Conservation (phyloP, 2,329 filamentous ascomycete genomes). For the Alternaria sp. region DNA sequence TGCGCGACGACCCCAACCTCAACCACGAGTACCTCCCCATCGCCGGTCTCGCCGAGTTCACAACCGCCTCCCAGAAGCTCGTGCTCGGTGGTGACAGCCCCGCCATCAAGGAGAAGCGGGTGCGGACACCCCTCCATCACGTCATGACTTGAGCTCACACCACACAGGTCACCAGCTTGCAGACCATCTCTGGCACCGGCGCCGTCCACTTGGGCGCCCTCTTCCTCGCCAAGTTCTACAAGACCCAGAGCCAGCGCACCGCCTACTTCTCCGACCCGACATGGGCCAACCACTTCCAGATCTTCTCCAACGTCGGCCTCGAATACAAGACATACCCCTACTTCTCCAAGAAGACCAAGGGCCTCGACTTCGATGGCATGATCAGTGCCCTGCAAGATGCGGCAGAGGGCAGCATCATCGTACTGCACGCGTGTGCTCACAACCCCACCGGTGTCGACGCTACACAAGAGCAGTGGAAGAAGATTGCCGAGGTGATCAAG, state of each 20-base stretch:
- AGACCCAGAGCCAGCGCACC: slow-evolving; percentile 66
- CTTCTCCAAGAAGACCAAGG: slow-evolving; percentile 86
- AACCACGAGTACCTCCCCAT: slow-evolving; percentile 99
- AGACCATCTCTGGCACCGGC: slow-evolving; percentile 97
- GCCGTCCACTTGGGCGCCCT: slow-evolving; percentile 91
- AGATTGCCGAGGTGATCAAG: slow-evolving; percentile 79
- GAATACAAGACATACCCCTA: slow-evolving; percentile 87
- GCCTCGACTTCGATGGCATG: slow-evolving; percentile 92
- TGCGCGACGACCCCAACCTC: slow-evolving; percentile 84
- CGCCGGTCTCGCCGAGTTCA: slow-evolving; percentile 84
- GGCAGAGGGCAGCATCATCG: slow-evolving; percentile 80
- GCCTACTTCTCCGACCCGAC: slow-evolving; percentile 95
- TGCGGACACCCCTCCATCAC: slow-evolving; percentile 44
- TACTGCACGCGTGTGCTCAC: slow-evolving; percentile 95
- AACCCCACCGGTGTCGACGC: slow-evolving; percentile 98
- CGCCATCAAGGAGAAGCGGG: slow-evolving; percentile 82
- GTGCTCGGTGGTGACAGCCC: slow-evolving; percentile 81
- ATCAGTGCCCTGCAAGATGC: slow-evolving; percentile 71
- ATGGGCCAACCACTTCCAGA: slow-evolving; percentile 99
- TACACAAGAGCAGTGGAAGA: slow-evolving; percentile 90
- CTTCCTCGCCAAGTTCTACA: slow-evolving; percentile 93
- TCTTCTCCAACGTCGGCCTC: slow-evolving; percentile 89
- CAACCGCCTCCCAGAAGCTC: slow-evolving; percentile 86
- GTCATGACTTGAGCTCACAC: slow-evolving; percentile 37
- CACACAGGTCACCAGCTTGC: slow-evolving; percentile 71